A percentile compares a stretch with the other conserved stretches of the same genome.
Conservation (phyloP, 2,329 filamentous ascomycete genomes). For the Eutypa lata region DNA sequence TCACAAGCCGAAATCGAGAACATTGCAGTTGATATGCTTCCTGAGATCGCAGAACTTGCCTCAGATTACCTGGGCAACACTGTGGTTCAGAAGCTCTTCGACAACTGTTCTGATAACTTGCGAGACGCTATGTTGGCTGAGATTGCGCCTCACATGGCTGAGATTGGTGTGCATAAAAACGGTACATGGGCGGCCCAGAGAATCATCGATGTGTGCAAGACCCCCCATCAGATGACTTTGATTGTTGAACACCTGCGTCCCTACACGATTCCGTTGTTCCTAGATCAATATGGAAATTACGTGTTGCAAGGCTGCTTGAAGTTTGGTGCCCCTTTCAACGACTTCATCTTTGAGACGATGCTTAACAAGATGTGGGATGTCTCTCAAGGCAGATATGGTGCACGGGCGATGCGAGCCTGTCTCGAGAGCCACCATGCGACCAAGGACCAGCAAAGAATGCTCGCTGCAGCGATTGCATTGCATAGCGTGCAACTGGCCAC, state of each 20-base stretch:
- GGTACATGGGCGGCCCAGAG: conserved; percentile 99
- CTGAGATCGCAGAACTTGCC: conserved; percentile 90
- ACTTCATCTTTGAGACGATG: conserved; percentile 99
- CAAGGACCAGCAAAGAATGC: conserved; percentile 92
- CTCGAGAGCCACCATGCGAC: conserved; percentile 93
- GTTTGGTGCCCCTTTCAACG: conserved; percentile 83
- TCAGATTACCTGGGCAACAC: conserved; percentile 98
- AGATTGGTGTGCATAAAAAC: conserved; percentile 98
- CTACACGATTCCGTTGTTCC: conserved; percentile 86
- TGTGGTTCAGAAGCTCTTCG: conserved; percentile 98
- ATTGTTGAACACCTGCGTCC: conserved; percentile 82
- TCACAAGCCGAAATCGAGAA: conserved; percentile 85
- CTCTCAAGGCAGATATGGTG: conserved; percentile 88
- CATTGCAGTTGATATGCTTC: conserved; percentile 90
- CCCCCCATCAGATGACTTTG: conserved; percentile 73
- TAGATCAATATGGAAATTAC: conserved; percentile 98
- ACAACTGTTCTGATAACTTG: conserved; percentile 86
- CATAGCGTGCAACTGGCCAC: conserved; percentile 96
- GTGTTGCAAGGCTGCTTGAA: conserved; percentile 95
- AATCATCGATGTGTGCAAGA: conserved; percentile 95
- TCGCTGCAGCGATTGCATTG: conserved; percentile 91
- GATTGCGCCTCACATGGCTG: conserved; percentile 87
- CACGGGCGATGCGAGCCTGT: conserved; percentile 93
- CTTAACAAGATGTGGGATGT: conserved; percentile 91
- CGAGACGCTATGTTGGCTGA: conserved; percentile 88